Base-by-base conservation (phyloP, 148 eudicot species). In the Beta vulgaris region DNA sequence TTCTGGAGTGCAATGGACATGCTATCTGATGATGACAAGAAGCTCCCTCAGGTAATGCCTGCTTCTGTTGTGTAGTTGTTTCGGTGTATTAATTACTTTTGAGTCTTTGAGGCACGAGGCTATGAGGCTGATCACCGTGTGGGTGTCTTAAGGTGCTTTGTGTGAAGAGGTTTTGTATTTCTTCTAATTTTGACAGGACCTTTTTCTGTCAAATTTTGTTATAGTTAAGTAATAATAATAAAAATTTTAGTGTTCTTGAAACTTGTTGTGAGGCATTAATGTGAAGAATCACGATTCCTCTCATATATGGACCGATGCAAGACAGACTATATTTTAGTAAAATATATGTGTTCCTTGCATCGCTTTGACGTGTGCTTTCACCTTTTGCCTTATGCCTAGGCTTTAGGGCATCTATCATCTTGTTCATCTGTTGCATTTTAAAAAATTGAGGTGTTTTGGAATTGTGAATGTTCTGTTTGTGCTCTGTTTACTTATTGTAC, bases 1-100 rank as follows among this genome's bases (percentile, higher is more conserved):
- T 95, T 95, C 77, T 89, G 98, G 98, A 95, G 97, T 91, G 99
- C 99, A 23, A 95, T 95, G 99, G 94, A 91, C 80, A 90, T 92
- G 89, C 87, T 95, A 44, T 95, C 99, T 34, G 98, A 95, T 85
- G 99, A 95, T 79, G 99, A 95, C 80, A 92, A 91, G 81, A 95
- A 89, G 85, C 83, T 95, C 70, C 99, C 99, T 40, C 99, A 92
- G 99, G 99, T 88, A 78, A 79, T 36, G 44, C 55, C 67, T 69
- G 43, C 62, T 57, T 79, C 59, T 59, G 46, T 42, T 32, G 51
- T 37, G 42, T 29, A 53, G 74, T 51, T 42, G 21, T 42, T 37
- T 43, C 31, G 28, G 15, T 21, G 15, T 10, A 37, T 39, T 25
- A 62, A 8, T 0, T 66, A 66, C 8, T 65, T 7, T 14, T 39